phyloP scores from a whole-genome alignment of 768 basidiomycete species.

The Lentinula raphanica region DNA sequence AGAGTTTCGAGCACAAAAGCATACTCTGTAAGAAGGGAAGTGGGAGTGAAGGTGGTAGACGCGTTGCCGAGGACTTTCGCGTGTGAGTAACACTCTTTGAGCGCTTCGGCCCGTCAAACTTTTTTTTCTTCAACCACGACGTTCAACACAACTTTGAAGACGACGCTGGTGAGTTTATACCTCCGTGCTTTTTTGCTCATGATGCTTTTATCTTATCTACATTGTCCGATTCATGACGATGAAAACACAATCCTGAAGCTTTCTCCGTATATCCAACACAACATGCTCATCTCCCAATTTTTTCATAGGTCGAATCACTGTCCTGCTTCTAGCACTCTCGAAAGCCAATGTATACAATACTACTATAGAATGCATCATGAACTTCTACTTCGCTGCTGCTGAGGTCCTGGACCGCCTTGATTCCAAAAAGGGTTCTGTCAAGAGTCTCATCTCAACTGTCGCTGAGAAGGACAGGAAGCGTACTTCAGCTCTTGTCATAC shows the following conservation, averaged over 20 bases:
- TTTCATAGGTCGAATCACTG: background rate
- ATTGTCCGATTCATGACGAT: constrained; percentile 60
- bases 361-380: constrained; percentile 48
- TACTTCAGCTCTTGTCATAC: constrained; percentile 83
- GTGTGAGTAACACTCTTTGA: background rate
- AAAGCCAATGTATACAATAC: constrained; percentile 16
- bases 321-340: constrained; percentile 19
- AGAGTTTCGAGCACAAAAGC: background rate
- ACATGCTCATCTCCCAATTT: constrained; percentile 12
- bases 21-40: background rate
- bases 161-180: constrained; percentile 8
- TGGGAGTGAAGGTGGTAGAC: background rate
- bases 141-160: background rate
- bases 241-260: constrained; percentile 22
- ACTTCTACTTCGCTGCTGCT: constrained; percentile 92
- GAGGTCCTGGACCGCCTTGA: constrained; percentile 81
- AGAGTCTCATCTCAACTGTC: constrained; percentile 70
- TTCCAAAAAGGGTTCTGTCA: constrained; percentile 87
- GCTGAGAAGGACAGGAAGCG: constrained; percentile 73
- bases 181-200: constrained; percentile 40
- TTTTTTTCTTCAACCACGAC: background rate
- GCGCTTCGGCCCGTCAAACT: background rate
- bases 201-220: constrained; percentile 71
- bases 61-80: background rate
- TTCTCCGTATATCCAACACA: constrained; percentile 6